Evolutionary conservation across 192 early-diverging fungal genomes (phyloP).

Genomic region (Linnemannia elongata): DNA sequence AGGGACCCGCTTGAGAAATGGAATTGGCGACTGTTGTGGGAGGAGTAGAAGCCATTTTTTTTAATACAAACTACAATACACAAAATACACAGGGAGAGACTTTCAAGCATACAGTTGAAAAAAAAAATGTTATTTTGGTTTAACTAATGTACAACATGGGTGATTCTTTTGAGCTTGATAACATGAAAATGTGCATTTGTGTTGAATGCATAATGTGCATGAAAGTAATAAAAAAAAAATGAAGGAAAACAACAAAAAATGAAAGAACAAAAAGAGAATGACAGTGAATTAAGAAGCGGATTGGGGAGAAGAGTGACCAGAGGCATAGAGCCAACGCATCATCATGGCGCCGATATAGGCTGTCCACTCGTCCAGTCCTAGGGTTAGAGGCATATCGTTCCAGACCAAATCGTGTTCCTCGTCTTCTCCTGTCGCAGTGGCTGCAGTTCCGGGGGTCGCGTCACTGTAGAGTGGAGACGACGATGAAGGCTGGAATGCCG

Average conservation of each 20-base stretch:
- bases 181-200: not conserved
- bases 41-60: no score
- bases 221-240: not conserved
- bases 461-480: not conserved
- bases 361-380: conserved; percentile 52
- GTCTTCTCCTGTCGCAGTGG: not conserved
- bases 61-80: no score
- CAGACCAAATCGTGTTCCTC: conserved; percentile 44
- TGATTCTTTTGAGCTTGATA: not conserved
- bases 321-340: conserved; percentile 52
- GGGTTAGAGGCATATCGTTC: conserved; percentile 52
- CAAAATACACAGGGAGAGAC: no score
- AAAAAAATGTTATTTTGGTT: not conserved
- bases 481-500: not conserved
- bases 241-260: not conserved
- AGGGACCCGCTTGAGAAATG: conserved; percentile 38
- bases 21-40: no score
- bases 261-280: not conserved
- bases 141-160: not conserved
- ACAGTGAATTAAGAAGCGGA: not conserved
- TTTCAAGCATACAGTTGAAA: not conserved
- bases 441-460: not conserved
- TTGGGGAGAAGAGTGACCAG: conserved; percentile 34
- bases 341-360: conserved; percentile 51
- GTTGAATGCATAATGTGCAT: not conserved